Conservation (phyloP, 1,284 basidiomycete genomes). For the Trametes hirsuta region DNA sequence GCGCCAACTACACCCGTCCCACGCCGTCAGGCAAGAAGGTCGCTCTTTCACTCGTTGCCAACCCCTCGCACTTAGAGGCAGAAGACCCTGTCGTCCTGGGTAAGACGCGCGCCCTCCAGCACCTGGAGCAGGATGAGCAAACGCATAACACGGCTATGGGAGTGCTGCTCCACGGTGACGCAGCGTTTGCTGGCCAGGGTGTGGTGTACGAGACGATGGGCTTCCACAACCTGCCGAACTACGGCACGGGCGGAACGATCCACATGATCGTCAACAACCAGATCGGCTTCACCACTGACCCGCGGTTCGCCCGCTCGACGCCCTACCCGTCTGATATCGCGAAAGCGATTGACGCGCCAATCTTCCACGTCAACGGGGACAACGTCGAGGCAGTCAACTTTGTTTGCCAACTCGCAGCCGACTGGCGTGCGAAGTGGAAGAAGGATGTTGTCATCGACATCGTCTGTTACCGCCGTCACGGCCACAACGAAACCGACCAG, state of each 20-base stretch:
- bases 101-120: conserved; percentile 96
- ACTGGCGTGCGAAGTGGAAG: conserved; percentile 98
- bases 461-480: conserved; percentile 98
- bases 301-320: conserved; percentile 96
- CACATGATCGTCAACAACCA: conserved; percentile 99
- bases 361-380: conserved; percentile 99
- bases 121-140: conserved; percentile 88
- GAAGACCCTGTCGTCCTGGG: conserved; percentile 98
- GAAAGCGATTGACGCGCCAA: conserved; percentile 97
- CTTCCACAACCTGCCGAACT: conserved; percentile 93
- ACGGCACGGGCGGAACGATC: conserved; percentile 97
- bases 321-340: conserved; percentile 99
- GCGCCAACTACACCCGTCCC: conserved; percentile 98
- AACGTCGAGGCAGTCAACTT: conserved; percentile 98
- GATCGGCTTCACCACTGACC: conserved; percentile 99
- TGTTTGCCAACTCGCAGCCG: conserved; percentile 96
- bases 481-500: conserved; percentile 99
- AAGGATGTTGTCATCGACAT: conserved; percentile 99
- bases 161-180: conserved; percentile 96
- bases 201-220: conserved; percentile 99
- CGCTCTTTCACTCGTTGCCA: conserved; percentile 95
- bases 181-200: conserved; percentile 98
- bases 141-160: conserved; percentile 87
- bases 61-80: conserved; percentile 97
- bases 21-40: conserved; percentile 99